Evolutionary conservation across 2,329 filamentous ascomycete species (phyloP).

Genomic region (Aspergillus calidoustus): DNA sequence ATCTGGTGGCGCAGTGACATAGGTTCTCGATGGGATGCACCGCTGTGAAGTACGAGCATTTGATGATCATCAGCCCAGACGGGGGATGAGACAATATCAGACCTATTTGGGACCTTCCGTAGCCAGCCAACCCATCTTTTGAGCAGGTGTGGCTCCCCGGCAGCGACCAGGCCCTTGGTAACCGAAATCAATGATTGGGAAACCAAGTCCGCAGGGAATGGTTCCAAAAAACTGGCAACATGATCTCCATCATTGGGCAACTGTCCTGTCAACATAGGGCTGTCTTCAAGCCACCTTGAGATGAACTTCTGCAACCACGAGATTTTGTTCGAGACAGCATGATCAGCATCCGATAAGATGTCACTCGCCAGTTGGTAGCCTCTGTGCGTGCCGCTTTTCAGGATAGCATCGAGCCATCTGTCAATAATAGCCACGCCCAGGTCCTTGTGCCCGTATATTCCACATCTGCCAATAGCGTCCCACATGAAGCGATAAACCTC

Average conservation of each 20-base stretch:
- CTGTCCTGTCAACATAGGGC: not conserved
- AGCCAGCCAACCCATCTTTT: slow-evolving; percentile 38
- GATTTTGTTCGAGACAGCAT: slow-evolving; percentile 9
- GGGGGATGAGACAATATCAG: slow-evolving; percentile 28
- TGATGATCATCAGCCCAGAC: slow-evolving; percentile 29
- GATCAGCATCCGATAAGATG: slow-evolving; percentile 34
- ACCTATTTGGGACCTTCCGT: slow-evolving; percentile 24
- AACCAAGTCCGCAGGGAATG: slow-evolving; percentile 30
- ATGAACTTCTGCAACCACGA: slow-evolving; percentile 35
- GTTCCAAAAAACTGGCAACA: slow-evolving; percentile 27
- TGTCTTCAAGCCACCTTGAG: slow-evolving; percentile 29
- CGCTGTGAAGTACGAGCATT: slow-evolving; percentile 8
- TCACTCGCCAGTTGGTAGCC: slow-evolving; percentile 33
- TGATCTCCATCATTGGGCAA: slow-evolving; percentile 18
- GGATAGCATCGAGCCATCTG: slow-evolving; percentile 38
- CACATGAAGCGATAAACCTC: slow-evolving; percentile 39
- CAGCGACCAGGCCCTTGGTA: slow-evolving; percentile 37
- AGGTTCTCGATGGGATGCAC: not conserved
- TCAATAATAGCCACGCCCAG: slow-evolving; percentile 35
- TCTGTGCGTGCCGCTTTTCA: slow-evolving; percentile 18
- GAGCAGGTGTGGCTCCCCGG: slow-evolving; percentile 29
- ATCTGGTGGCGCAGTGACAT: slow-evolving; percentile 32
- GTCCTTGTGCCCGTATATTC: slow-evolving; percentile 39
- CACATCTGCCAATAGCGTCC: slow-evolving; percentile 42
- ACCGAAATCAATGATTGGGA: slow-evolving; percentile 36